Evolutionary conservation across 1,284 basidiomycete genomes (phyloP).

Genomic region (Naganishia sp.): DNA sequence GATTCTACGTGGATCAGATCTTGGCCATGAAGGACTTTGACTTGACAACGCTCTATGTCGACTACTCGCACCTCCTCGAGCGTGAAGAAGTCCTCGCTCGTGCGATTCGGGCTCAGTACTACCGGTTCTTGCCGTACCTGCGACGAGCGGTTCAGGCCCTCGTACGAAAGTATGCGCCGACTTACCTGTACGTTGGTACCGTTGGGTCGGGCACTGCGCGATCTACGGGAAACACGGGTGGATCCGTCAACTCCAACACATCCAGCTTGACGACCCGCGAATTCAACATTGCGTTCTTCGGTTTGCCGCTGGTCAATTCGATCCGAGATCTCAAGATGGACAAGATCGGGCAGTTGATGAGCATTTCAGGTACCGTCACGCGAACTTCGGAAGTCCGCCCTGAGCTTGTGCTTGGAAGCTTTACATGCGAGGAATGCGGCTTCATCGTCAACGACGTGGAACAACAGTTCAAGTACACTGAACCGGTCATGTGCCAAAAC

Average conservation of each 20-base stretch:
- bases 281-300: slow-evolving; percentile 94
- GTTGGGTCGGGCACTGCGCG: slow-evolving; percentile 31
- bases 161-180: slow-evolving; percentile 82
- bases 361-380: slow-evolving; percentile 94
- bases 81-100: slow-evolving; percentile 88
- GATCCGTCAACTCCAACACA: slow-evolving; percentile 9
- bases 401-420: slow-evolving; percentile 89
- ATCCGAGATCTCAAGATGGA: slow-evolving; percentile 94
- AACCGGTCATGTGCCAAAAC: slow-evolving; percentile 92
- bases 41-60: slow-evolving; percentile 92
- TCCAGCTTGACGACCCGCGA: slow-evolving; percentile 83
- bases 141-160: slow-evolving; percentile 86
- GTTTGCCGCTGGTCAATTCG: slow-evolving; percentile 88
- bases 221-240: not conserved
- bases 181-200: slow-evolving; percentile 86
- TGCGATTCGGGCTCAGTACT: slow-evolving; percentile 92
- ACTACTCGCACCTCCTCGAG: slow-evolving; percentile 86
- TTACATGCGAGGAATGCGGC: slow-evolving; percentile 85
- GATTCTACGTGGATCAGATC: slow-evolving; percentile 84
- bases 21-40: slow-evolving; percentile 89
- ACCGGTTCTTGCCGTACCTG: slow-evolving; percentile 92
- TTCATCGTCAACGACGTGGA: slow-evolving; percentile 91
- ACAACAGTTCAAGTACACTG: slow-evolving; percentile 99
- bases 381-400: slow-evolving; percentile 96
- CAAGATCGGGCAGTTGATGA: slow-evolving; percentile 87